These are phyloP conservation scores for Leccinum ponderosum DNA, from an alignment of 1,284 basidiomycete genomes.

Conservation along the genomic window DNA sequence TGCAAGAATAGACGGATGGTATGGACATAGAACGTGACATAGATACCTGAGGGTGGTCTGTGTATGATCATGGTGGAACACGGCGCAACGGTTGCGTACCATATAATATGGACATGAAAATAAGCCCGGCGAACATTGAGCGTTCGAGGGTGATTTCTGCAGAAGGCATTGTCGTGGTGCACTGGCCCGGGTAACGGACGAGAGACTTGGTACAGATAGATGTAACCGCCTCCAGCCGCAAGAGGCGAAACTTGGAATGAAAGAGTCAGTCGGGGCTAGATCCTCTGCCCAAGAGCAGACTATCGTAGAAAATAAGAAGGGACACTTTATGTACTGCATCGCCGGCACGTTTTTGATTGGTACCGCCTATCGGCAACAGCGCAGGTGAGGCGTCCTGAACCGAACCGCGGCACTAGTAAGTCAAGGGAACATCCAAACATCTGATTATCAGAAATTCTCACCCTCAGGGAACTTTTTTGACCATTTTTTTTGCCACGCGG, in stretches of 20 bases:
- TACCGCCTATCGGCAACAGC: too few relatives aligned
- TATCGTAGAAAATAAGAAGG: too few relatives aligned
- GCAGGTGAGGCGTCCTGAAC: not conserved
- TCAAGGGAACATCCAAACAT: not conserved
- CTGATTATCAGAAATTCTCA: not conserved
- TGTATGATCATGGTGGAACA: not conserved
- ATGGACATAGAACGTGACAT: conserved; percentile 1
- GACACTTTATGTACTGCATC: not conserved
- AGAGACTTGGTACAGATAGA: not conserved
- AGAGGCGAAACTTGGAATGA: not conserved
- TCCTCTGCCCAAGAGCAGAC: not conserved
- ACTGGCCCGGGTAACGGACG: not conserved
- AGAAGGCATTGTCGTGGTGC: not conserved
- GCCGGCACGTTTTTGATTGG: not conserved
- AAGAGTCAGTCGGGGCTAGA: not conserved
- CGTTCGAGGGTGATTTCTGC: conserved; percentile 3
- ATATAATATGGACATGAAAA: conserved; percentile 1
- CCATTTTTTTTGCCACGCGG: not conserved
- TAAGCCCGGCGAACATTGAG: conserved; percentile 1
- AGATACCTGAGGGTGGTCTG: not conserved
- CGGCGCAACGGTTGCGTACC: not conserved
- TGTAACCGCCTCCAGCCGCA: not conserved
- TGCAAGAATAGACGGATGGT: conserved; percentile 1
- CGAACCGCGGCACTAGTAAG: too few relatives aligned
- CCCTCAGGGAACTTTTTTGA: not conserved